Conservation (phyloP, 768 basidiomycete species). For the Suillus ampliporus region DNA sequence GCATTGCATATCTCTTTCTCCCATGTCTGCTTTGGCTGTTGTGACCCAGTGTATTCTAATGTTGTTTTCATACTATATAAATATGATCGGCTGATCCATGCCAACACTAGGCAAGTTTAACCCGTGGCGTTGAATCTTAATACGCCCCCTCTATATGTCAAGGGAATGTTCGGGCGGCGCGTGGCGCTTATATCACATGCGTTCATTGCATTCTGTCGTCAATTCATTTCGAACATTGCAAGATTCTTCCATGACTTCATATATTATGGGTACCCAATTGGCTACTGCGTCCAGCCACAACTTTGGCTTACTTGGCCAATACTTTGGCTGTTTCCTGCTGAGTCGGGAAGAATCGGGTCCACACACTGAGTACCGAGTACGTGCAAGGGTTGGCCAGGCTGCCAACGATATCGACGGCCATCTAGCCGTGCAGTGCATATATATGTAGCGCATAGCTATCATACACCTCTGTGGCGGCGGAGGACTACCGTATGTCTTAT, state of each 20-base stretch:
- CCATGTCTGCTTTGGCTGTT: conserved; percentile 9
- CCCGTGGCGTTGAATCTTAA: not conserved
- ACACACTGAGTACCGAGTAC: no score
- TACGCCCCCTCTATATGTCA: no score
- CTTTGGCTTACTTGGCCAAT: not conserved
- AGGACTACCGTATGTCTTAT: not conserved
- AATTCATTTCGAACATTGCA: no score
- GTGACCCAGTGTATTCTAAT: conserved; percentile 13
- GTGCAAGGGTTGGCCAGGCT: not conserved
- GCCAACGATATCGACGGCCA: not conserved
- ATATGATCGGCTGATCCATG: not conserved
- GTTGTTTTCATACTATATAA: conserved; percentile 9
- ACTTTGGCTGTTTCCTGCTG: not conserved
- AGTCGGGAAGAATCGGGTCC: not conserved
- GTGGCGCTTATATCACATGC: no score
- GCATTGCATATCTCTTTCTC: conserved; percentile 12
- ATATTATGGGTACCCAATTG: not conserved
- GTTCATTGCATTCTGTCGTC: no score
- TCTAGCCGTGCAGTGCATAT: not conserved
- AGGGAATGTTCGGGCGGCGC: no score
- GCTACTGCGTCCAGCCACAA: not conserved
- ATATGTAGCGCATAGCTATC: not conserved
- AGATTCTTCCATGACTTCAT: not conserved
- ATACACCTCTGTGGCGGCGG: not conserved
- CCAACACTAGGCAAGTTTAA: not conserved